phyloP scores from a whole-genome alignment of 2,329 filamentous ascomycete genomes.

The Zelopaecilomyces penicillatus region DNA sequence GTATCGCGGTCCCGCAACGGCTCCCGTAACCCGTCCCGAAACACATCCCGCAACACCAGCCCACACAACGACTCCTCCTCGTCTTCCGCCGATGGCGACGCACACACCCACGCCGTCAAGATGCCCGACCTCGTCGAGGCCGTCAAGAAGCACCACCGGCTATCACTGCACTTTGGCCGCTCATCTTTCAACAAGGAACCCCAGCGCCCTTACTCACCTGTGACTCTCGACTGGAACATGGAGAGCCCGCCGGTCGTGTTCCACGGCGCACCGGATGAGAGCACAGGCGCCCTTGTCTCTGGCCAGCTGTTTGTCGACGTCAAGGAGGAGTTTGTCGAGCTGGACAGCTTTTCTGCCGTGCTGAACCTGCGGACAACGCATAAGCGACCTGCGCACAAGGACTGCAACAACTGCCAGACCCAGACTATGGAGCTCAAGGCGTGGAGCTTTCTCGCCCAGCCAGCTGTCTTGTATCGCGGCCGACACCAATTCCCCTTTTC shows the following conservation, averaged over 20 bases:
- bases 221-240: slow-evolving; percentile 50
- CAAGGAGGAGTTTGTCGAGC: slow-evolving; percentile 54
- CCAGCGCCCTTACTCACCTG: slow-evolving; percentile 28
- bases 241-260: slow-evolving; percentile 84
- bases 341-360: slow-evolving; percentile 65
- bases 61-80: slow-evolving; percentile 16
- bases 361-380: slow-evolving; percentile 64
- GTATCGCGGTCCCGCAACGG: slow-evolving; percentile 21
- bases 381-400: slow-evolving; percentile 71
- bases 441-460: slow-evolving; percentile 66
- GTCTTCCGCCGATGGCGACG: slow-evolving; percentile 24
- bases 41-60: slow-evolving; percentile 22
- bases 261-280: slow-evolving; percentile 65
- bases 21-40: slow-evolving; percentile 19
- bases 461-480: slow-evolving; percentile 43
- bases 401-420: slow-evolving; percentile 69
- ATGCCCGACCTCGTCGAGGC: slow-evolving; percentile 30
- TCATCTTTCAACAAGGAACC: slow-evolving; percentile 24
- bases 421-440: slow-evolving; percentile 66
- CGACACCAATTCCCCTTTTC: slow-evolving; percentile 81
- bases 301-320: slow-evolving; percentile 72
- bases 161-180: slow-evolving; percentile 31
- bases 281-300: slow-evolving; percentile 77
- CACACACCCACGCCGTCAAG: slow-evolving; percentile 25
- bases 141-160: slow-evolving; percentile 34